Evolutionary conservation across 352 stramenopile species (phyloP).

Genomic region (Globisporangium emineosum): DNA sequence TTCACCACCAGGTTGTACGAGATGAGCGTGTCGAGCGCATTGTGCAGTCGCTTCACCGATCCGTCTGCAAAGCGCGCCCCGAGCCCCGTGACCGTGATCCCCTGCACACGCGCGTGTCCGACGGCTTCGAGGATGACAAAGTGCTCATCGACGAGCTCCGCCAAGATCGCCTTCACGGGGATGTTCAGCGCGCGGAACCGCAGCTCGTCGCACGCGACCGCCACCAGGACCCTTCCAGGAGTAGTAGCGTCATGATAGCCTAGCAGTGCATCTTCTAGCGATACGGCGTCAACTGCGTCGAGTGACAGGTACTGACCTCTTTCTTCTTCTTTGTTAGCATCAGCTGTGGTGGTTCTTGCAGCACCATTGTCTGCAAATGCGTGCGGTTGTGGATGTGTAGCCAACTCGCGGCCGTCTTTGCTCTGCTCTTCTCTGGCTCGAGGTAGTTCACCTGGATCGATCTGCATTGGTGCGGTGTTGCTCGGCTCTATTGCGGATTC

Average conservation of each 20-base stretch:
- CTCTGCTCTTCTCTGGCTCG: background rate
- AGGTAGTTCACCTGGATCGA: background rate
- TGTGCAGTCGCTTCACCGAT: conserved; percentile 75
- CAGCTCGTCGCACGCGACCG: conserved; percentile 62
- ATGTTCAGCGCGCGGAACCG: conserved; percentile 72
- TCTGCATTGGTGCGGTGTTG: background rate
- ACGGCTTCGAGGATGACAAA: conserved; percentile 64
- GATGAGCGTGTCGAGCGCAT: conserved; percentile 70
- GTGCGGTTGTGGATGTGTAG: background rate
- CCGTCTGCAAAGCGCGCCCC: conserved; percentile 27
- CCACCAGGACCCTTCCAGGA: conserved; percentile 17
- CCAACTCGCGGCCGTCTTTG: background rate
- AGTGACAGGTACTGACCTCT: background rate
- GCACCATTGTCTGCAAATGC: background rate
- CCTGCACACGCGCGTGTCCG: conserved; percentile 40
- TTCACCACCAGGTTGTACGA: conserved; percentile 80
- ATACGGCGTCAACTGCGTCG: conserved; percentile 2
- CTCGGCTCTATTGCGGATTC: background rate
- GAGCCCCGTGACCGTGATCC: conserved; percentile 56
- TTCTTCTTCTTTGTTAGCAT: background rate
- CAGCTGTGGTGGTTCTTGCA: background rate
- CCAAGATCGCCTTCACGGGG: conserved; percentile 50
- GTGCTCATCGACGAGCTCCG: conserved; percentile 62
- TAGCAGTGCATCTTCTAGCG: conserved; percentile 12
- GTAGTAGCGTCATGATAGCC: background rate